Percentiles rank a stretch among this genome's conserved stretches.
These are phyloP conservation scores for Dictyostelium capitatum DNA, from an alignment of 78 protist genomes.

Conservation along the genomic window DNA sequence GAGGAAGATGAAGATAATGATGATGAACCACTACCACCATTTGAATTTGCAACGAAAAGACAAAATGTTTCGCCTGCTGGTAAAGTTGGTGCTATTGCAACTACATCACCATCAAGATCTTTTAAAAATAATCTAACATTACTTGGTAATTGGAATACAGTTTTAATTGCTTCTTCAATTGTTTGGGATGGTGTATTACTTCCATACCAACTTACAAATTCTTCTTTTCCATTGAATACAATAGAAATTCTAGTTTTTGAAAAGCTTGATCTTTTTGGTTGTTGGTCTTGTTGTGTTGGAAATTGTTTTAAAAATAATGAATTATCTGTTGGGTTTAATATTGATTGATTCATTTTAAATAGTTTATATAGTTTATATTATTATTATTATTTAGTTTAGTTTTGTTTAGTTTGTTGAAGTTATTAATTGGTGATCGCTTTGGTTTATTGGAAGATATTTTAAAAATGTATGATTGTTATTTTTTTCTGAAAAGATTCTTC, in stretches of 20 bases:
- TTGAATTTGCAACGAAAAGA: constrained; percentile 1
- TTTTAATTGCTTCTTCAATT: constrained; percentile 64
- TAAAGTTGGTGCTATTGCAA: constrained; percentile 62
- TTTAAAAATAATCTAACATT: constrained; percentile 29
- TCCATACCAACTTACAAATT: constrained; percentile 65
- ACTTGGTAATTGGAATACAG: constrained; percentile 46
- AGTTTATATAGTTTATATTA: neutral
- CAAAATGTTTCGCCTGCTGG: constrained; percentile 59
- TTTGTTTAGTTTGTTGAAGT: neutral
- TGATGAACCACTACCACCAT: neutral
- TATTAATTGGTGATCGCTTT: constrained; percentile 6
- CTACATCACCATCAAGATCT: constrained; percentile 66
- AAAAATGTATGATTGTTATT: neutral
- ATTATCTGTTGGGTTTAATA: neutral
- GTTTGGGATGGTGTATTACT: constrained; percentile 39
- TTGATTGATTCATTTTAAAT: constrained; percentile 6
- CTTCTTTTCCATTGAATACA: constrained; percentile 22
- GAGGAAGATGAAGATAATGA: neutral
- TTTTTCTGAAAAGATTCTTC: neutral
- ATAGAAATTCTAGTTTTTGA: constrained; percentile 52
- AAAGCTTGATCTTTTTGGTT: neutral
- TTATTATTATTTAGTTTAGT: neutral
- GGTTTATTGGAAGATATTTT: neutral
- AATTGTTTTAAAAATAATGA: neutral
- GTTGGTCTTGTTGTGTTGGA: constrained; percentile 3